Evolutionary conservation across 2,329 filamentous ascomycete genomes (phyloP).

Genomic region (Aspergillus brunneoviolaceus): DNA sequence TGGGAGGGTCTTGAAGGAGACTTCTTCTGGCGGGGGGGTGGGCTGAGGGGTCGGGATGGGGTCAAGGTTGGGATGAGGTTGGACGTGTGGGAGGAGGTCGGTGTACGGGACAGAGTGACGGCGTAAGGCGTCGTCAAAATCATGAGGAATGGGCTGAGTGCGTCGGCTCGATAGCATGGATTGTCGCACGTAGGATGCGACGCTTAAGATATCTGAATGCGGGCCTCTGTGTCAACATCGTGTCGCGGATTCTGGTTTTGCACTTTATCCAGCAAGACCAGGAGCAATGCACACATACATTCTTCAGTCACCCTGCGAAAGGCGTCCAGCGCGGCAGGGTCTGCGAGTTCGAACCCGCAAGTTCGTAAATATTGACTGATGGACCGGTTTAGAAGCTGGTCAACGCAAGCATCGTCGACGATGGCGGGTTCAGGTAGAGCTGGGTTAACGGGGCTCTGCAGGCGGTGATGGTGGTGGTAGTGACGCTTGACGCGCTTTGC

Average conservation of each 20-base stretch:
- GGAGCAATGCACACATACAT: slow-evolving; percentile 47
- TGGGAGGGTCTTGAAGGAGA: slow-evolving; percentile 33
- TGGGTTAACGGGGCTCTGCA: slow-evolving; percentile 36
- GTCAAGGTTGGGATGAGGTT: slow-evolving; percentile 24
- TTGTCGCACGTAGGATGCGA: slow-evolving; percentile 54
- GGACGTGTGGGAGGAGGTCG: slow-evolving; percentile 37
- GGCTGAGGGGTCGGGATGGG: slow-evolving; percentile 34
- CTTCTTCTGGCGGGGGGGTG: slow-evolving; percentile 43
- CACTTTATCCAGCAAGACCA: neutral
- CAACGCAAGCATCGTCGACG: slow-evolving; percentile 53
- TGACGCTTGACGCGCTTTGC: slow-evolving; percentile 38
- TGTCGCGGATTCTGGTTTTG: neutral
- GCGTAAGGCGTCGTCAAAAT: slow-evolving; percentile 54
- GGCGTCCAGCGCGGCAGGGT: slow-evolving; percentile 56
- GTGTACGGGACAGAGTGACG: slow-evolving; percentile 30
- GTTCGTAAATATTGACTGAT: slow-evolving; percentile 54
- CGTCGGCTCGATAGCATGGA: slow-evolving; percentile 61
- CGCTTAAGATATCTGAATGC: slow-evolving; percentile 53
- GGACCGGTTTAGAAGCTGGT: slow-evolving; percentile 55
- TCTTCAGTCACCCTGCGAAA: slow-evolving; percentile 58
- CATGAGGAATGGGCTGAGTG: slow-evolving; percentile 55
- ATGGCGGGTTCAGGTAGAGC: slow-evolving; percentile 40
- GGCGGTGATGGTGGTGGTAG: slow-evolving; percentile 46
- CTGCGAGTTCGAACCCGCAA: slow-evolving; percentile 56
- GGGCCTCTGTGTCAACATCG: neutral